Base-by-base conservation (phyloP, 1,284 basidiomycete species). In the Ganoderma meredithae region DNA sequence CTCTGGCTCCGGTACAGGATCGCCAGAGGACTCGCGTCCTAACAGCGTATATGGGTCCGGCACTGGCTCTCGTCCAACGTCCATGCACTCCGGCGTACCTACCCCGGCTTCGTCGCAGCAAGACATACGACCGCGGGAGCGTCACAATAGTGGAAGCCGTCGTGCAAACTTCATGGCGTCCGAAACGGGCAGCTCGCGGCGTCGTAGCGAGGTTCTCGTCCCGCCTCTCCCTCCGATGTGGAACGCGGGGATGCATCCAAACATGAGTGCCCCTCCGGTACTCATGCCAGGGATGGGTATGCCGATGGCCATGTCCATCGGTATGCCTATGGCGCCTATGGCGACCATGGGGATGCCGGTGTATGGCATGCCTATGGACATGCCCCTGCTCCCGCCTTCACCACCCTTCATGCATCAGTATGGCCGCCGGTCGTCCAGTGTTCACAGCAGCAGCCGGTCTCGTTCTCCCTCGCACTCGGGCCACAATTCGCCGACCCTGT, bases 361-460 rank as follows among this genome's bases (percentile, higher is more conserved):
- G 69, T 49, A 56, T n/a, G 55, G 47, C 69, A 76, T 76, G 63
- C 75, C 74, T 67, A 76, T 81, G 70, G 63, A 88, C 66, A 86
- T 87, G 85, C 90, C 91, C 13, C 81, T 93, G 13, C 82, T 93
- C 43, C 91, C 91, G n/a, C 91, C 91, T 1, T 83, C 87, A 1
- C 86, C 91, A 36, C 90, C 91, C 17, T 93, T 93, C 78, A 92
- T 93, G 89, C 84, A 89, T 80, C 86, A 87, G 70, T 81, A 79
- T 52, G 80, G 81, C 10, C 69, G 67, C 55, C 72, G 75, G 47
- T 71, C 74, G 22, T 72, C 70, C 15, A 68, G 36, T 27, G 41
- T 70, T 39, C 63, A 60, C 43, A 71, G 47, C 66, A 68, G 68
- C 63, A 63, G 62, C 62, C 62, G 65, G 10, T 66, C 67, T 56